These are phyloP conservation scores for Volvox carteri DNA, from an alignment of 163 green algal species.

Conservation along the genomic window DNA sequence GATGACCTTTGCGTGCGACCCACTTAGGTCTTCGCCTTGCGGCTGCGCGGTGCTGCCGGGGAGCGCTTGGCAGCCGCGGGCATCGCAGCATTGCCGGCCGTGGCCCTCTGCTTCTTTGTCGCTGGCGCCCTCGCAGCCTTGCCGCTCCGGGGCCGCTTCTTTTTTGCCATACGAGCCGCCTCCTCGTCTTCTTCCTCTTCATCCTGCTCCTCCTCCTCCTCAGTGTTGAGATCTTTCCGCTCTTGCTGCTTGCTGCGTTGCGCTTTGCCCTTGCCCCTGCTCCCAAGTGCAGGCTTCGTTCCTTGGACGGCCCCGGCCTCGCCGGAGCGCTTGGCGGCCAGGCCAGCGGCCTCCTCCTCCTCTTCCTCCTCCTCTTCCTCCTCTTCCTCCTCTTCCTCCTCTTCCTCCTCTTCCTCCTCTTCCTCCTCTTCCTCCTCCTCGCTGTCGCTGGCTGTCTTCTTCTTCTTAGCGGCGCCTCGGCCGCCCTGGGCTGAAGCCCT, in stretches of 20 bases:
- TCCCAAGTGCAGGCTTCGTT: too few relatives aligned
- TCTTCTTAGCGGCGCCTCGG: background rate
- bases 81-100: background rate
- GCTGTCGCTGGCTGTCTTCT: background rate
- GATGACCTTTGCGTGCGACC: too few relatives aligned
- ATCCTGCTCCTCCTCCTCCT: background rate
- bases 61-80: background rate
- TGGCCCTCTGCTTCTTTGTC: background rate
- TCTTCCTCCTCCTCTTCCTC: slow-evolving; percentile 7
- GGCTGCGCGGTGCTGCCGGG: background rate
- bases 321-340: background rate
- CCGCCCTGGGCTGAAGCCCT: background rate
- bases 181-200: background rate
- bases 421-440: background rate
- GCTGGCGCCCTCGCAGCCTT: background rate
- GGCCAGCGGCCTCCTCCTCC: background rate
- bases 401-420: slow-evolving; percentile 4
- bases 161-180: background rate
- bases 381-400: slow-evolving; percentile 8
- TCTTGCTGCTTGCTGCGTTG: too few relatives aligned
- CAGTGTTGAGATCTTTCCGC: too few relatives aligned
- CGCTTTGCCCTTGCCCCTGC: too few relatives aligned
- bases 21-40: background rate
- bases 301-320: too few relatives aligned
- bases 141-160: background rate